Base-by-base conservation (phyloP, 345 rosid genomes). In the Noccaea bulbosa region DNA sequence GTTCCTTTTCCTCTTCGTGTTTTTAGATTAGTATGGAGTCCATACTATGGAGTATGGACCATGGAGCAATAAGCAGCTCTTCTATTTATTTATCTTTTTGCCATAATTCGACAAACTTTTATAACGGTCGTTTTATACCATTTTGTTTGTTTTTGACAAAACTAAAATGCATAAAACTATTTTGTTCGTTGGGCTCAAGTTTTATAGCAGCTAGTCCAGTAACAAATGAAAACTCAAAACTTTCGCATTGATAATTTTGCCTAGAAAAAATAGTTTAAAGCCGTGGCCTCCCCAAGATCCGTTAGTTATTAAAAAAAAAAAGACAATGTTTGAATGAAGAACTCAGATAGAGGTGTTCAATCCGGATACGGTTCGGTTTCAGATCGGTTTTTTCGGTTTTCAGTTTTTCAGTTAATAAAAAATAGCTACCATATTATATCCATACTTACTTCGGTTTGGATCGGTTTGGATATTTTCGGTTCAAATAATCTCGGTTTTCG, bases 131-230 rank as follows among this genome's bases (percentile, higher is more conserved):
- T 56, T 45, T 44, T 44, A 65, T 62, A 37, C 4, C 5, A 5
- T 1, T 52, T 44, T 7, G 8, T 6, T 35, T 27, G 30, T 27
- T 27, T 20, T 27, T 27, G 30, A 27, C 30, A 27, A 27, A 27
- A 27, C 0, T 2, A 2, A 27, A 27, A 27, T 4, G 22, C 22
- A 20, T 20, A 20, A 20, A 27, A 2, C 4, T n/a, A 56, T 47
- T 69, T 22, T 41, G 27, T 43, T 61, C 12, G 5, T 41, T 51
- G 46, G 45, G 68, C 68, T 34, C 7, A 15, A 12, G 3, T 30
- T 4, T 4, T 9, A 24, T 22, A 49, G 6, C n/a, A 49, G 6
- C n/a, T 49, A 10, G 15, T 27, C 35, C 56, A 11, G 3, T 27
- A n/a, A 43, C 6, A 12, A 41, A 1, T 12, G 7, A 50, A 50